Evolutionary conservation across 2,329 filamentous ascomycete genomes (phyloP).

Genomic region (Exophiala oligosperma): DNA sequence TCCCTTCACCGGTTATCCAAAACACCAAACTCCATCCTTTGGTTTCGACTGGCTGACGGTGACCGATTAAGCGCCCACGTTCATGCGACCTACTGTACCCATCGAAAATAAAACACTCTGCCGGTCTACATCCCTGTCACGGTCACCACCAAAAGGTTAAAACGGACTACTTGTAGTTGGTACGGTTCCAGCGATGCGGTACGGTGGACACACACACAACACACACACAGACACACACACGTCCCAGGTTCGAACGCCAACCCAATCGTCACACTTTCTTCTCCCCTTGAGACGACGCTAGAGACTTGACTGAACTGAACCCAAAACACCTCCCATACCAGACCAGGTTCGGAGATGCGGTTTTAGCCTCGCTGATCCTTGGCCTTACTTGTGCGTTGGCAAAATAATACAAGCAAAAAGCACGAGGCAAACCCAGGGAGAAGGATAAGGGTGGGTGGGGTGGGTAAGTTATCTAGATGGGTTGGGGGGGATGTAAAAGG

Average conservation of each 20-base stretch:
- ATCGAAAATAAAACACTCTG: not conserved
- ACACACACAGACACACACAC: too few relatives aligned
- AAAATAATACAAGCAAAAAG: not conserved
- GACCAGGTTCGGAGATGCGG: not conserved
- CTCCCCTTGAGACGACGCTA: not conserved
- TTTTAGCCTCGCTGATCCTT: conserved; percentile 8
- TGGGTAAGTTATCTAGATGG: too few relatives aligned
- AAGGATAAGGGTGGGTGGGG: too few relatives aligned
- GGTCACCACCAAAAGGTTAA: not conserved
- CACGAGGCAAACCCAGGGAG: conserved; percentile 1
- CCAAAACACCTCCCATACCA: not conserved
- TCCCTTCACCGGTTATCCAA: conserved; percentile 7
- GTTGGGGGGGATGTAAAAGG: not conserved
- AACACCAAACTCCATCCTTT: not conserved
- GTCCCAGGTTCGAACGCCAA: too few relatives aligned
- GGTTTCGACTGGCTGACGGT: conserved; percentile 17
- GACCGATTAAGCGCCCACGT: conserved; percentile 20
- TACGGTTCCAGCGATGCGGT: conserved; percentile 24
- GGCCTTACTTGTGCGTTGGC: conserved; percentile 13
- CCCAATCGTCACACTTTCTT: too few relatives aligned
- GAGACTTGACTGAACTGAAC: not conserved
- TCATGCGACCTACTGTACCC: not conserved
- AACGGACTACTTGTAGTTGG: not conserved
- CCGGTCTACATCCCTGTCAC: not conserved
- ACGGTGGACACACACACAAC: conserved; percentile 9